These are phyloP conservation scores for Candida namnaoensis DNA, from an alignment of 805 yeast species.

Conservation along the genomic window DNA sequence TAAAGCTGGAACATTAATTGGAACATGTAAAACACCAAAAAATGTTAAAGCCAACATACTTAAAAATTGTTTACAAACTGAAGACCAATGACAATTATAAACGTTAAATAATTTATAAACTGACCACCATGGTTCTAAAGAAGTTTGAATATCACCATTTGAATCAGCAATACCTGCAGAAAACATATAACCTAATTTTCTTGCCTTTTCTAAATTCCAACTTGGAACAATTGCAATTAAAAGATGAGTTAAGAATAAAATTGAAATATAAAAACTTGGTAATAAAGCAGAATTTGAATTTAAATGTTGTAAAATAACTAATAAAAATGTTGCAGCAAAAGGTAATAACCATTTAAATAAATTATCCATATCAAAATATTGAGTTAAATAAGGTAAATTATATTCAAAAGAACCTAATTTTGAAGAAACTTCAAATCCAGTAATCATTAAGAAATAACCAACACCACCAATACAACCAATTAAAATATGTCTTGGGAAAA, in stretches of 20 bases:
- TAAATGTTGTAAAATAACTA: slow-evolving; percentile 54
- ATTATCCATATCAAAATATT: slow-evolving; percentile 31
- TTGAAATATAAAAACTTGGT: slow-evolving; percentile 69
- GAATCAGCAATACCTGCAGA: slow-evolving; percentile 12
- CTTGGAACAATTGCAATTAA: slow-evolving; percentile 57
- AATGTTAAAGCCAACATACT: slow-evolving; percentile 94
- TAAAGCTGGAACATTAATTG: slow-evolving; percentile 94
- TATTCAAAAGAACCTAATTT: slow-evolving; percentile 67
- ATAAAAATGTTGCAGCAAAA: slow-evolving; percentile 45
- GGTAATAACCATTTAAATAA: slow-evolving; percentile 71
- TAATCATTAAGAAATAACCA: slow-evolving; percentile 82
- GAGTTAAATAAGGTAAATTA: slow-evolving; percentile 43
- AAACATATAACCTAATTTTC: slow-evolving; percentile 83
- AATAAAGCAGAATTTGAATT: slow-evolving; percentile 65
- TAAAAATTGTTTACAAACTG: slow-evolving; percentile 64
- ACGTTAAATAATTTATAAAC: slow-evolving; percentile 73
- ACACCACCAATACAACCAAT: slow-evolving; percentile 99
- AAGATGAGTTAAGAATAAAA: slow-evolving; percentile 63
- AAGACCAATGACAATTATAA: slow-evolving; percentile 63
- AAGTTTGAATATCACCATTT: slow-evolving; percentile 38
- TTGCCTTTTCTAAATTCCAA: slow-evolving; percentile 50
- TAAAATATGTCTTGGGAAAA: slow-evolving; percentile 91
- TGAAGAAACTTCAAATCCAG: slow-evolving; percentile 90
- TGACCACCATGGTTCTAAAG: slow-evolving; percentile 81
- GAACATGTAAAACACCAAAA: slow-evolving; percentile 93